These are phyloP conservation scores for Gossypium anomalum DNA, from an alignment of 345 rosid species.

Conservation along the genomic window DNA sequence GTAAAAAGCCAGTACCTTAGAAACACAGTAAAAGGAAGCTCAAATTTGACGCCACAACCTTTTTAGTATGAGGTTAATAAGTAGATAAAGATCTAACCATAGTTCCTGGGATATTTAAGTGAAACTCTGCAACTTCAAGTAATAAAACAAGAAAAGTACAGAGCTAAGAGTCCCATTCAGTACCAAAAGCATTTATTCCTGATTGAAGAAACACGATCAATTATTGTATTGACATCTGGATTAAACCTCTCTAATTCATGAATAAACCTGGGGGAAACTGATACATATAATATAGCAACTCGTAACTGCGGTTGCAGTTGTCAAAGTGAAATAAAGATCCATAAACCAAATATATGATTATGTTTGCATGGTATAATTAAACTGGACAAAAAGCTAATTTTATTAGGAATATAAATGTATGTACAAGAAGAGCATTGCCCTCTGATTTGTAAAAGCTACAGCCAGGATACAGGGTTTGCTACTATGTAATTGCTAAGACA, in stretches of 20 bases:
- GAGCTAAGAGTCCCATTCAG: neutral
- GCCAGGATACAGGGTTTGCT: slow-evolving; percentile 49
- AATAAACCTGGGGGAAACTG: slow-evolving; percentile 3
- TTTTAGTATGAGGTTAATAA: neutral
- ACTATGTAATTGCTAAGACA: slow-evolving; percentile 40
- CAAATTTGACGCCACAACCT: neutral
- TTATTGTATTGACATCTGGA: neutral
- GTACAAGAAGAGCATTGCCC: slow-evolving; percentile 64
- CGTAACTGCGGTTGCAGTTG: slow-evolving; percentile 7
- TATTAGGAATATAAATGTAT: slow-evolving; percentile 67
- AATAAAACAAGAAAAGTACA: slow-evolving; percentile 10
- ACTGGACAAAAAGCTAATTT: slow-evolving; percentile 43
- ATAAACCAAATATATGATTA: slow-evolving; percentile 1
- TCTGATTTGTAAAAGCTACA: slow-evolving; percentile 54
- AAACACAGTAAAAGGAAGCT: neutral
- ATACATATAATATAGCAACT: slow-evolving; percentile 13
- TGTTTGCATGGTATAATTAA: slow-evolving; percentile 1
- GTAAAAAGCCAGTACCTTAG: neutral
- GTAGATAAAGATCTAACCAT: neutral
- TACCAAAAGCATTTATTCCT: neutral
- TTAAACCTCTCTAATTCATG: slow-evolving; percentile 7
- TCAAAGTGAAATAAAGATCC: slow-evolving; percentile 7
- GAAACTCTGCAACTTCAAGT: slow-evolving; percentile 15
- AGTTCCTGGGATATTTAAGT: neutral
- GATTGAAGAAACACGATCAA: neutral